These are phyloP conservation scores for Trypanosoma theileri DNA, from an alignment of 208 protist genomes.

Conservation along the genomic window DNA sequence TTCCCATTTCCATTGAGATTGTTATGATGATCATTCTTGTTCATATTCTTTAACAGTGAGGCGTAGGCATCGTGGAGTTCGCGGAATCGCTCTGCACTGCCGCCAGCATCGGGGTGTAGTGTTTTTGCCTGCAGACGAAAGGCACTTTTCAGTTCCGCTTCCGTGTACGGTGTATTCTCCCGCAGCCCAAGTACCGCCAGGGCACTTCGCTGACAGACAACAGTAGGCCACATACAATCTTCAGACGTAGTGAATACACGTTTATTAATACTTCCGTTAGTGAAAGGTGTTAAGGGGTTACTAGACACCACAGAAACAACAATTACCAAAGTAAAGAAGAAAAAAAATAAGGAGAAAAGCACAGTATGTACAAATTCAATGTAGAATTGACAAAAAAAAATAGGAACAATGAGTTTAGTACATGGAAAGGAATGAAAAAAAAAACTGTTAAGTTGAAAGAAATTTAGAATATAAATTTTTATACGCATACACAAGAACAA, in stretches of 20 bases:
- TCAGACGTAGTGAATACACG: neutral
- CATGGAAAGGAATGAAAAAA: constrained; percentile 4
- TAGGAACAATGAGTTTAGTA: no score
- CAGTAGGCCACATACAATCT: constrained; percentile 10
- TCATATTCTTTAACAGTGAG: constrained; percentile 3
- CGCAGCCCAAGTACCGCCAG: constrained; percentile 28
- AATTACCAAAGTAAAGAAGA: constrained; percentile 8
- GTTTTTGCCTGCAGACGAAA: constrained; percentile 34
- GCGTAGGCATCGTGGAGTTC: constrained; percentile 44
- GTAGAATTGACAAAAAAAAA: neutral
- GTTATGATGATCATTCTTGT: no score
- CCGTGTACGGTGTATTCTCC: constrained; percentile 15
- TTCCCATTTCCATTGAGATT: no score
- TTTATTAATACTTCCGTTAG: neutral
- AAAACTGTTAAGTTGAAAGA: neutral
- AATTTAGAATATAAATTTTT: neutral
- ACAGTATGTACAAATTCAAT: constrained; percentile 4
- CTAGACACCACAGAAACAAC: neutral
- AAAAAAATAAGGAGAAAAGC: constrained; percentile 5
- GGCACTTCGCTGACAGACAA: neutral
- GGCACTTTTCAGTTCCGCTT: constrained; percentile 35
- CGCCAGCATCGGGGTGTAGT: constrained; percentile 45
- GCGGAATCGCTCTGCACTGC: constrained; percentile 33
- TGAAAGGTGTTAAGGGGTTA: no score
- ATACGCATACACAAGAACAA: constrained; percentile 1